These are phyloP conservation scores for Agaricus blazei DNA, from an alignment of 768 basidiomycete genomes.

Conservation along the genomic window DNA sequence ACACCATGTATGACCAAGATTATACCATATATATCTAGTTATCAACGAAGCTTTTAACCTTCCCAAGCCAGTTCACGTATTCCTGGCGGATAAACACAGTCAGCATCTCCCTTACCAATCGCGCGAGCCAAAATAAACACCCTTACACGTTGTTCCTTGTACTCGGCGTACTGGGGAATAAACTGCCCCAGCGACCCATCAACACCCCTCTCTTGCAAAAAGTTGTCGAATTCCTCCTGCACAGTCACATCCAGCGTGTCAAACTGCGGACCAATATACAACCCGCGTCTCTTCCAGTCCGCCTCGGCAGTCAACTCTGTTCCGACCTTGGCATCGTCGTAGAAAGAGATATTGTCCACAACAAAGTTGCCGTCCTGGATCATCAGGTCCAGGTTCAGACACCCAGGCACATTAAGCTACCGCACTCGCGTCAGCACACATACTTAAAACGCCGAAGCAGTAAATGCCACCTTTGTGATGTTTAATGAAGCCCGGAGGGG, in stretches of 20 bases:
- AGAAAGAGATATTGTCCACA: slow-evolving; percentile 89
- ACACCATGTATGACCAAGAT: not conserved
- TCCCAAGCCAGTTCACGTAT: slow-evolving; percentile 84
- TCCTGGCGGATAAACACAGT: slow-evolving; percentile 46
- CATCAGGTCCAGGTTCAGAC: slow-evolving; percentile 73
- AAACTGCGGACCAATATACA: slow-evolving; percentile 94
- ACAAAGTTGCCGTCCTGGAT: slow-evolving; percentile 76
- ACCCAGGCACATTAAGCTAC: slow-evolving; percentile 51
- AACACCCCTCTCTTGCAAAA: slow-evolving; percentile 85
- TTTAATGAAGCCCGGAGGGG: slow-evolving; percentile 78
- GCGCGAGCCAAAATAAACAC: not conserved
- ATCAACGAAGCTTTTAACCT: slow-evolving; percentile 81
- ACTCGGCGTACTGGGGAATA: slow-evolving; percentile 82
- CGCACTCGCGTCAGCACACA: not conserved
- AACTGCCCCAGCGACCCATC: slow-evolving; percentile 79
- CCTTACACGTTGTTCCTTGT: slow-evolving; percentile 85
- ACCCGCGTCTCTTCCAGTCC: slow-evolving; percentile 88
- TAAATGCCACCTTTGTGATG: slow-evolving; percentile 67
- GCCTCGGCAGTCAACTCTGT: slow-evolving; percentile 80
- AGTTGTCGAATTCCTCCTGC: slow-evolving; percentile 90
- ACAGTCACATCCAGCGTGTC: slow-evolving; percentile 83
- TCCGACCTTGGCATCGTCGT: slow-evolving; percentile 65
- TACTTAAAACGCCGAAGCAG: not conserved
- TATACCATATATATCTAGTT: slow-evolving; percentile 24
- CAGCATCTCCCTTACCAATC: slow-evolving; percentile 1